Conservation (phyloP, 805 yeast species). For the Myxozyma monticola region DNA sequence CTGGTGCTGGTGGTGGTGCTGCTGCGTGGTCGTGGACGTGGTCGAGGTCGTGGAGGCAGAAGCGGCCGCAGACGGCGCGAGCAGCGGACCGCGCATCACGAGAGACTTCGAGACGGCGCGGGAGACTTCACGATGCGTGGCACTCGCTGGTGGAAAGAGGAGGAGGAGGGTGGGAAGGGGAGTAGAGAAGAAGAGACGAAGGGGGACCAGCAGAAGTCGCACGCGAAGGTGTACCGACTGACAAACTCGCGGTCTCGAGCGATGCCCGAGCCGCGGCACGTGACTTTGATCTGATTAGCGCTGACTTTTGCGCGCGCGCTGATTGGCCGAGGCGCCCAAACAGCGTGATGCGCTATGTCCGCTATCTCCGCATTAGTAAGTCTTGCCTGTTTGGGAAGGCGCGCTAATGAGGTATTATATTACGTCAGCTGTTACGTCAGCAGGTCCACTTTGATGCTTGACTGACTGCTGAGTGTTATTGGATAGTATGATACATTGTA, state of each 20-base stretch:
- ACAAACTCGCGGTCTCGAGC: too few species aligned
- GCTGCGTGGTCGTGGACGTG: neutral
- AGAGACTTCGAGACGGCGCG: neutral
- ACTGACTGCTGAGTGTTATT: too few species aligned
- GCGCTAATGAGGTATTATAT: too few species aligned
- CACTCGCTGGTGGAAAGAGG: neutral
- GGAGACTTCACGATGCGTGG: too few species aligned
- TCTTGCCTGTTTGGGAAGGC: neutral
- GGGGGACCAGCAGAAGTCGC: neutral
- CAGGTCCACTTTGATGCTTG: too few species aligned
- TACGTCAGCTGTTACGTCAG: too few species aligned
- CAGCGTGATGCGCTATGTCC: too few species aligned
- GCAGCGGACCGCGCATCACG: slow-evolving; percentile 8
- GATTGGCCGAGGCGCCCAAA: slow-evolving; percentile 19
- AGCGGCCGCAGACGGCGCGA: slow-evolving; percentile 5
- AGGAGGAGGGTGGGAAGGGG: slow-evolving; percentile 1
- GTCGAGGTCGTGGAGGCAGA: slow-evolving; percentile 7
- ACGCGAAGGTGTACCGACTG: too few species aligned
- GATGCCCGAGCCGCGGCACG: slow-evolving; percentile 27
- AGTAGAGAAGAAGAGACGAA: neutral
- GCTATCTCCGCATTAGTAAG: too few species aligned
- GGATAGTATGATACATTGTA: too few species aligned
- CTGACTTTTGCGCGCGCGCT: slow-evolving; percentile 9
- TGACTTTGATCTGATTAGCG: slow-evolving; percentile 3
- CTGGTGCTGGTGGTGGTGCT: neutral